Evolutionary conservation across 805 yeast genomes (phyloP), one percentile per base, ranked within the genome.

Genomic region (Wickerhamomyces queroliae): DNA sequence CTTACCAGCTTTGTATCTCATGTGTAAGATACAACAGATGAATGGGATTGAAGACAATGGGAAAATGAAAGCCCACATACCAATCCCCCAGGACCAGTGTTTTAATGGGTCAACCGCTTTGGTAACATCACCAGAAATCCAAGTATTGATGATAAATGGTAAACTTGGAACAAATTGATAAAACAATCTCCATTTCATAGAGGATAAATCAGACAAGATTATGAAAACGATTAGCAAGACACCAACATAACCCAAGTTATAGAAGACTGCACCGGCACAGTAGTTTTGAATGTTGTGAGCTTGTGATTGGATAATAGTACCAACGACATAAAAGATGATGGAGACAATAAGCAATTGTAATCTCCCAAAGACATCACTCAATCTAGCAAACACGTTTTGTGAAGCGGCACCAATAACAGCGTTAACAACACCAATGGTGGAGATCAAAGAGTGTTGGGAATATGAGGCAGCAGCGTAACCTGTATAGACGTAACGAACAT

Each of bases 41-140:
- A 83, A 58, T 17, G 90, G 91, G n/a, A 83, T 38, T 47, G 80
- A 65, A 5, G 78, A 55, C 28, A 80, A 62, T 26, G 90, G 90
- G 69, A 78, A 74, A 46, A 83, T 80, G 49, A 80, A 78, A 2
- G 89, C 88, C 84, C 84, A 83, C 74, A 83, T 82, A 29, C 82
- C 89, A 49, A 82, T 76, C 52, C 81, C 82, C 90, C 90, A 83
- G 11, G 78, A 68, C 81, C 87, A 80, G 25, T 68, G 54, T 6
- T 45, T 36, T 11, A 39, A 3, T 25, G 63, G 63, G 21, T 59
- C 59, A 11, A 62, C 62, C 25, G 62, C 62, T 8, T 57, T 46
- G 13, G 72, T 61, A 35, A 84, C 66, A 49, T 78, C 65, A 53
- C 88, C 91, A 22, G 80, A 62, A 41, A 83, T 70, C 93, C 93